Evolutionary conservation across 2,329 filamentous ascomycete species (phyloP).

Genomic region (Emmonsiellopsis sp.): DNA sequence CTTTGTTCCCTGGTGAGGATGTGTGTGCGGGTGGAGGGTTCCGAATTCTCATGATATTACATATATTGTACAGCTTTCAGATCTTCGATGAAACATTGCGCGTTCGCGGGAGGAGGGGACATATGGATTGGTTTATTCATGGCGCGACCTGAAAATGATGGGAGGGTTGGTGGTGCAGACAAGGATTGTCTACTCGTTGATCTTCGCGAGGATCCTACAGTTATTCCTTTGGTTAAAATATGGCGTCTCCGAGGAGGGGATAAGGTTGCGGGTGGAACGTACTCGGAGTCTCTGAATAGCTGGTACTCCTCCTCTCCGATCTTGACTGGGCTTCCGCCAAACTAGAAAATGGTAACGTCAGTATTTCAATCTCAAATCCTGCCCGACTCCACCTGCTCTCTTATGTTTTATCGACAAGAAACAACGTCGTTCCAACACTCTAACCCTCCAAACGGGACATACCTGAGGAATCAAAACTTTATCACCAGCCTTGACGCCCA

Average conservation of each 20-base stretch:
- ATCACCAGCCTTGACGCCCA: conserved; percentile 77
- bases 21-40: too few species aligned
- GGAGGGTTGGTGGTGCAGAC: background rate
- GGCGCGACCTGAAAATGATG: background rate
- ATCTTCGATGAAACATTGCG: too few species aligned
- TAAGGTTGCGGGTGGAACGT: conserved; percentile 39
- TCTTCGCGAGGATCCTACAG: conserved; percentile 87
- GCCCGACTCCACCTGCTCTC: too few species aligned
- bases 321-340: conserved; percentile 89
- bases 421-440: too few species aligned
- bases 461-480: conserved; percentile 94
- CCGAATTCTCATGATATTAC: too few species aligned
- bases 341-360: conserved; percentile 44
- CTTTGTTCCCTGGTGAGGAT: too few species aligned
- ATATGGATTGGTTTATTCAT: too few species aligned
- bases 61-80: too few species aligned
- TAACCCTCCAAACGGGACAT: conserved; percentile 25
- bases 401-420: too few species aligned
- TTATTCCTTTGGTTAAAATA: conserved; percentile 14
- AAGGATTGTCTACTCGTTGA: conserved; percentile 69
- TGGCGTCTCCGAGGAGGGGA: background rate
- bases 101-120: too few species aligned
- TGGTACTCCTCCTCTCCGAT: conserved; percentile 94
- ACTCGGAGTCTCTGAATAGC: conserved; percentile 97
- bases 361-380: conserved; percentile 8